Evolutionary conservation across 2,329 filamentous ascomycete species (phyloP).

Genomic region (Colletotrichum tropicale): DNA sequence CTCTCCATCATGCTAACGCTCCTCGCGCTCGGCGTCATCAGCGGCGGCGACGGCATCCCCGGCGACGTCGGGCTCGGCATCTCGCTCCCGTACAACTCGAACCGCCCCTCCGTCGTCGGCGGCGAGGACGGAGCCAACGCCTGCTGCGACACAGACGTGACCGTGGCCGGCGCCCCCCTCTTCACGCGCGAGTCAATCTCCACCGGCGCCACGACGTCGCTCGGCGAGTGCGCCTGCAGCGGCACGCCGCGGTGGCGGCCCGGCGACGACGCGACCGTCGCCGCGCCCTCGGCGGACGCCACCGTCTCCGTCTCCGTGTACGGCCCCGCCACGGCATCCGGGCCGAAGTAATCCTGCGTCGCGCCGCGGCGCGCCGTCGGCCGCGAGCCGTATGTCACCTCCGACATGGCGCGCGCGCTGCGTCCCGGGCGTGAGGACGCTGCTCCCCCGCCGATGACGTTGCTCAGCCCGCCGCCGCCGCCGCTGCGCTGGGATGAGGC

Average conservation of each 20-base stretch:
- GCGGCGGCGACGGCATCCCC: not conserved
- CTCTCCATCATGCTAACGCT: slow-evolving; percentile 7
- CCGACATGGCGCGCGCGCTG: slow-evolving; percentile 31
- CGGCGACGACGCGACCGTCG: slow-evolving; percentile 25
- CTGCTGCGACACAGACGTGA: slow-evolving; percentile 23
- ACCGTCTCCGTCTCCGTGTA: slow-evolving; percentile 41
- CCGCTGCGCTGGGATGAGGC: not conserved
- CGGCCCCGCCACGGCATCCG: slow-evolving; percentile 48
- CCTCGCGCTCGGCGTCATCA: slow-evolving; percentile 2
- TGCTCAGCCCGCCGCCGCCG: not conserved
- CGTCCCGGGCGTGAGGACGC: slow-evolving; percentile 13
- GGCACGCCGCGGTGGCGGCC: slow-evolving; percentile 43
- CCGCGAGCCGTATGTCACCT: slow-evolving; percentile 30
- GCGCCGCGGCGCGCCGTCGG: slow-evolving; percentile 32
- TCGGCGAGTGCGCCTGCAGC: slow-evolving; percentile 48
- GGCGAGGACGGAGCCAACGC: slow-evolving; percentile 26
- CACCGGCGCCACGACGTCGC: slow-evolving; percentile 55
- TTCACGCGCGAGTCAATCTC: slow-evolving; percentile 52
- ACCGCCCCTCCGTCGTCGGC: slow-evolving; percentile 35
- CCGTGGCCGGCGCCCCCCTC: not conserved
- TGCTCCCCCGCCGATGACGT: not conserved
- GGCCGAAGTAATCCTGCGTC: slow-evolving; percentile 48
- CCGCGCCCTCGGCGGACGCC: not conserved
- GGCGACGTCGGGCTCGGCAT: slow-evolving; percentile 17
- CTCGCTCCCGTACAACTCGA: slow-evolving; percentile 50